phyloP scores from a whole-genome alignment of 306 rosid genomes.

The Vigna radiata region DNA sequence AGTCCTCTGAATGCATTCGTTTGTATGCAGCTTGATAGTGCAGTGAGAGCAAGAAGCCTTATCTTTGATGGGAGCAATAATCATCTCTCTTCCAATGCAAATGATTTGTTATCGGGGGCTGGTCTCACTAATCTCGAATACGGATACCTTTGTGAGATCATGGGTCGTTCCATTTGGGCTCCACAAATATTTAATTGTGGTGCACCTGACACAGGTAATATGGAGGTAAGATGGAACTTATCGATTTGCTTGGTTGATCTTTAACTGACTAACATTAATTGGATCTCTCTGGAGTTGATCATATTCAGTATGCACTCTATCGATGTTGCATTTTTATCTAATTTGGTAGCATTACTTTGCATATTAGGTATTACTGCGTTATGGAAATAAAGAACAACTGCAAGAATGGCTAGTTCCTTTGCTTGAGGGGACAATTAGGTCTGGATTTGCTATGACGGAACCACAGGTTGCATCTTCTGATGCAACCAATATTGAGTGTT shows the following conservation, averaged over 20 bases:
- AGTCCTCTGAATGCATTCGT: constrained; percentile 8
- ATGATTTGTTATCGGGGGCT: constrained; percentile 75
- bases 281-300: constrained; percentile 29
- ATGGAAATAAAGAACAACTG: constrained; percentile 81
- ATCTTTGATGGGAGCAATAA: constrained; percentile 64
- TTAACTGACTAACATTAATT: constrained; percentile 25
- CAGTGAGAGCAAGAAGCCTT: constrained; percentile 77
- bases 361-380: constrained; percentile 84
- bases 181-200: constrained; percentile 94
- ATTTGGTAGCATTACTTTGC: constrained; percentile 39
- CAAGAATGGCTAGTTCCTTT: constrained; percentile 91
- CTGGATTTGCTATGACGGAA: constrained; percentile 98
- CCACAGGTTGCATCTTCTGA: constrained; percentile 95
- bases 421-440: constrained; percentile 91
- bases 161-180: constrained; percentile 97
- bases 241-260: constrained; percentile 28
- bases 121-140: constrained; percentile 98
- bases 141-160: constrained; percentile 93
- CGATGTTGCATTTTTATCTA: constrained; percentile 28
- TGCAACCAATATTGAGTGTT: constrained; percentile 91
- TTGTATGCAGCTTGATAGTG: constrained; percentile 85
- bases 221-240: constrained; percentile 77
- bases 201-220: constrained; percentile 97
- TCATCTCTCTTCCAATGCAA: constrained; percentile 47
- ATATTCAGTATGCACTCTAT: constrained; percentile 5